phyloP scores from a whole-genome alignment of 495 filamentous ascomycete genomes.

The Oleoguttula mirabilis region DNA sequence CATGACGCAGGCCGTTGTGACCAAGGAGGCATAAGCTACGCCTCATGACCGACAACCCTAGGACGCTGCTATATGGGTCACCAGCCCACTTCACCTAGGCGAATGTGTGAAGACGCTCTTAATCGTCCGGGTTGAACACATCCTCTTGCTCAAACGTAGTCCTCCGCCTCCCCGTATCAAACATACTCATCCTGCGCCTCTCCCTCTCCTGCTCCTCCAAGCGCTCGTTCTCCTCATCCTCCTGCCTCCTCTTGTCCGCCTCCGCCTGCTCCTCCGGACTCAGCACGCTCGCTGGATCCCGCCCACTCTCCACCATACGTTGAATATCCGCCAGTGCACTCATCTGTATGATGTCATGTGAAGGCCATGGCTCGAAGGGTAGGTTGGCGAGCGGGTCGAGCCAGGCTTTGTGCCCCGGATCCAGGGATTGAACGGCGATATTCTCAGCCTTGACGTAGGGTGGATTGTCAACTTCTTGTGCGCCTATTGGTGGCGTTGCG shows the following conservation, averaged over 20 bases:
- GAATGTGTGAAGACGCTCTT: too few species aligned
- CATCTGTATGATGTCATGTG: constrained; percentile 46
- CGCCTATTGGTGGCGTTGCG: constrained; percentile 5
- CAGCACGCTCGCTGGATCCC: constrained; percentile 43
- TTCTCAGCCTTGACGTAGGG: neutral
- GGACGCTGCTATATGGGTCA: neutral
- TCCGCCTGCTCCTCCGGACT: constrained; percentile 33
- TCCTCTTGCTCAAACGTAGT: constrained; percentile 1
- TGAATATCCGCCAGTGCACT: constrained; percentile 52
- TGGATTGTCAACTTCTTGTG: neutral
- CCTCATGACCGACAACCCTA: neutral
- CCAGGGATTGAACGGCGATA: neutral
- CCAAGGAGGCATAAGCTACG: neutral
- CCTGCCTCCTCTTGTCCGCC: constrained; percentile 32
- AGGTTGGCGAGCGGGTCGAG: constrained; percentile 41
- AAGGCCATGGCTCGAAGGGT: constrained; percentile 57
- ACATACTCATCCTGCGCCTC: constrained; percentile 20
- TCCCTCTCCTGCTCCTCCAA: constrained; percentile 26
- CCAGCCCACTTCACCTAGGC: too few species aligned
- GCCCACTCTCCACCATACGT: constrained; percentile 42
- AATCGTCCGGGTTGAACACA: constrained; percentile 15
- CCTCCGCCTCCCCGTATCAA: constrained; percentile 8
- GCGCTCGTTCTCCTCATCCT: constrained; percentile 35
- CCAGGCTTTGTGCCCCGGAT: constrained; percentile 20
- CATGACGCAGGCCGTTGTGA: neutral